A percentile compares a stretch with the other conserved stretches of the same genome.
These are phyloP conservation scores for Endocalyx cinctus DNA, from an alignment of 2,329 filamentous ascomycete species.

Conservation along the genomic window DNA sequence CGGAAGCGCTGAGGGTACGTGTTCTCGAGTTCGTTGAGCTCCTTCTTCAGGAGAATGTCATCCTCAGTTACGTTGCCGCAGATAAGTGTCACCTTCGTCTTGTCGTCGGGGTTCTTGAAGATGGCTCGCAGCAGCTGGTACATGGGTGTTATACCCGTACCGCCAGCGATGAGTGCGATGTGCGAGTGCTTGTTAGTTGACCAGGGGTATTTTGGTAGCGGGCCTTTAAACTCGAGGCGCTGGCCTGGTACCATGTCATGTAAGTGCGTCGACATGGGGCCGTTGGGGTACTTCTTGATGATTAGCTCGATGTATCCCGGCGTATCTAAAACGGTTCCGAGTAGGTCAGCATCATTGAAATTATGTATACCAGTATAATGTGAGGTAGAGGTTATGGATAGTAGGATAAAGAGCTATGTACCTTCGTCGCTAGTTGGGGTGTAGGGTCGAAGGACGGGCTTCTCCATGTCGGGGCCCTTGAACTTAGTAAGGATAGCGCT, in stretches of 20 bases:
- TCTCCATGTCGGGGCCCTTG: slow-evolving; percentile 76
- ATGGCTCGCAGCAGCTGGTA: slow-evolving; percentile 89
- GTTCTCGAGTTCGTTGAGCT: slow-evolving; percentile 86
- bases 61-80: slow-evolving; percentile 87
- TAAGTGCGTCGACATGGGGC: slow-evolving; percentile 87
- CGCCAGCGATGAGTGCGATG: slow-evolving; percentile 82
- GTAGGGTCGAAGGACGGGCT: slow-evolving; percentile 86
- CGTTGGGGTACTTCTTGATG: slow-evolving; percentile 86
- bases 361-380: too few species aligned
- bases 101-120: slow-evolving; percentile 93
- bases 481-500: slow-evolving; percentile 91
- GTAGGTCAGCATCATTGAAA: slow-evolving; percentile 8
- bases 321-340: slow-evolving; percentile 46
- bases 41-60: slow-evolving; percentile 85
- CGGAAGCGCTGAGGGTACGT: slow-evolving; percentile 92
- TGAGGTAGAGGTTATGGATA: too few species aligned
- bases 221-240: slow-evolving; percentile 86
- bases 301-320: slow-evolving; percentile 82
- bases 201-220: slow-evolving; percentile 92
- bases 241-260: slow-evolving; percentile 80
- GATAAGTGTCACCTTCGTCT: slow-evolving; percentile 94
- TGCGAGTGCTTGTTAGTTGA: slow-evolving; percentile 87
- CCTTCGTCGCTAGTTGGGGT: slow-evolving; percentile 86
- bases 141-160: slow-evolving; percentile 97
- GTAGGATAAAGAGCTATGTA: slow-evolving; percentile 40